Evolutionary conservation across 768 basidiomycete species (phyloP).

Genomic region (Boletus huronensis): DNA sequence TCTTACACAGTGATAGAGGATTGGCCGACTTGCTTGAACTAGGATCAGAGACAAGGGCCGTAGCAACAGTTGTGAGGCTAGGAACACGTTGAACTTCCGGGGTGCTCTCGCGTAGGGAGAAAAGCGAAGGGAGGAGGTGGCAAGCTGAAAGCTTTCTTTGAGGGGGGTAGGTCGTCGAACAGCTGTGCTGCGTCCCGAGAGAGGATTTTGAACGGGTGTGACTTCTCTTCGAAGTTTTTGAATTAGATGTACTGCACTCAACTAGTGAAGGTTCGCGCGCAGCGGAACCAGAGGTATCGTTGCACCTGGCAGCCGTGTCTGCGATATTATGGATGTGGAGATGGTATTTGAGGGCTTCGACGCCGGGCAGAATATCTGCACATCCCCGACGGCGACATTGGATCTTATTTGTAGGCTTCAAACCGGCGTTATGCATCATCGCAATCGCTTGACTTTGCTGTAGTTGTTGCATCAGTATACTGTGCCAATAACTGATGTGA

Average conservation of each 20-base stretch:
- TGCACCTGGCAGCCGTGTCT: constrained; percentile 20
- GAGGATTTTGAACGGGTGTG: constrained; percentile 21
- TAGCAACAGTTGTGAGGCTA: constrained; percentile 14
- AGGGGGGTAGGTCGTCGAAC: not conserved
- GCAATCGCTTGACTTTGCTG: constrained; percentile 26
- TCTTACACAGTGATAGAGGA: not conserved
- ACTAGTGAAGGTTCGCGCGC: not conserved
- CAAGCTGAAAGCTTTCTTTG: constrained; percentile 18
- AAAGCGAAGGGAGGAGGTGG: constrained; percentile 12
- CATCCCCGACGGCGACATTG: constrained; percentile 47
- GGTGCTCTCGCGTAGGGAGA: constrained; percentile 10
- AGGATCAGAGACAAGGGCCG: constrained; percentile 2
- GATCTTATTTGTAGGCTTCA: constrained; percentile 32
- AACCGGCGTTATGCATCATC: constrained; percentile 27
- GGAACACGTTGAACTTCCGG: not conserved
- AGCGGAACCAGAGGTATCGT: not conserved
- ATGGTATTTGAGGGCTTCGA: constrained; percentile 48
- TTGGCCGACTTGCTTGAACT: not conserved
- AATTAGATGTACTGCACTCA: not conserved
- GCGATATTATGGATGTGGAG: constrained; percentile 55
- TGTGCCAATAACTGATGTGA: not conserved
- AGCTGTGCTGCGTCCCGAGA: not conserved
- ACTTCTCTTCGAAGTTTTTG: constrained; percentile 1
- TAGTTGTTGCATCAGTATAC: not conserved
- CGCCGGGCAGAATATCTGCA: constrained; percentile 38